Conservation (phyloP, 2,329 filamentous ascomycete species). For the Penicillium sp. region DNA sequence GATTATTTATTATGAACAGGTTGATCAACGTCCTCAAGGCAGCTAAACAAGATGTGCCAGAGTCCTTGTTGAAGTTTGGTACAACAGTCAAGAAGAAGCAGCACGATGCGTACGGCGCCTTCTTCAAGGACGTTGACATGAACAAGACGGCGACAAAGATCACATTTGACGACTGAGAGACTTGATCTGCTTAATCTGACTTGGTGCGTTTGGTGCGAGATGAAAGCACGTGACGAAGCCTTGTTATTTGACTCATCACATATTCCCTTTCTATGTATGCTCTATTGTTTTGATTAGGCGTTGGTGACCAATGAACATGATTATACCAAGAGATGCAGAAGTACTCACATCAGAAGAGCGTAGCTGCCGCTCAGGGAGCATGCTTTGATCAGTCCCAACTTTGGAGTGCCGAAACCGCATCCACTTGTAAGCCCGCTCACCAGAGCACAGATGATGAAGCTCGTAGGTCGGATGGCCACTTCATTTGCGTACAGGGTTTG, state of each 20-base stretch:
- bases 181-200: slow-evolving; percentile 20
- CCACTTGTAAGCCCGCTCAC: slow-evolving; percentile 44
- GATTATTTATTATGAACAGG: slow-evolving; percentile 44
- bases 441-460: slow-evolving; percentile 45
- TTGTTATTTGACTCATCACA: slow-evolving; percentile 27
- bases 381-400: slow-evolving; percentile 44
- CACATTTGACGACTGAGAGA: slow-evolving; percentile 64
- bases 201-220: slow-evolving; percentile 20
- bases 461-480: slow-evolving; percentile 46
- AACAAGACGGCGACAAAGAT: slow-evolving; percentile 87
- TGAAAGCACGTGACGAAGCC: slow-evolving; percentile 19
- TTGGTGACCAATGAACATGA: slow-evolving; percentile 19
- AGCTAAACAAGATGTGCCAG: slow-evolving; percentile 87
- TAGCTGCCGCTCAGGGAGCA: slow-evolving; percentile 52
- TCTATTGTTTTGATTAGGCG: slow-evolving; percentile 25
- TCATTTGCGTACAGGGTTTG: slow-evolving; percentile 42
- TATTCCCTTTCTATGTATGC: slow-evolving; percentile 37
- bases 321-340: slow-evolving; percentile 35
- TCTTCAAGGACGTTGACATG: slow-evolving; percentile 85
- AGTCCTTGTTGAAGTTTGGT: slow-evolving; percentile 89
- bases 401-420: slow-evolving; percentile 13
- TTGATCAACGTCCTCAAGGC: slow-evolving; percentile 91
- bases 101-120: slow-evolving; percentile 90
- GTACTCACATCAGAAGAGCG: slow-evolving; percentile 58
- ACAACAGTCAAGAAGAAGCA: slow-evolving; percentile 99